Evolutionary conservation across 176 grass and related monocot species (phyloP).

Genomic region (Phoenix roebelenii): DNA sequence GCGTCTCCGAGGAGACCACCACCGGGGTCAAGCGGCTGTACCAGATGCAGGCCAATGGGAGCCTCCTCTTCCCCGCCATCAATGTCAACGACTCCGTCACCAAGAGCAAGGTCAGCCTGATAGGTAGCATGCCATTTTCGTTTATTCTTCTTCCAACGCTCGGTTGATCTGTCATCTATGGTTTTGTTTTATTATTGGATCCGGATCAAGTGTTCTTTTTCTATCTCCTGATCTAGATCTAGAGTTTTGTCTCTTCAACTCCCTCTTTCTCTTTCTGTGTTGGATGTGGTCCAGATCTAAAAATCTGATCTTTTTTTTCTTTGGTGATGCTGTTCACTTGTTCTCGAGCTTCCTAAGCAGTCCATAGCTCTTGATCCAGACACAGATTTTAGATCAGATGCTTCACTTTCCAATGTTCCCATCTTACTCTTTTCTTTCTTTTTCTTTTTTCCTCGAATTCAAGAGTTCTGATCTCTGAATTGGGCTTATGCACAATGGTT

Average conservation of each 20-base stretch:
- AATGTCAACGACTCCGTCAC: constrained; percentile 96
- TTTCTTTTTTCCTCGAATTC: not conserved
- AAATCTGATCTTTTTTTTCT: no score
- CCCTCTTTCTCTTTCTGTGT: no score
- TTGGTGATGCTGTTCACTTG: no score
- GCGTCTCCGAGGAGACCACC: constrained; percentile 93
- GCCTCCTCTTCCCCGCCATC: constrained; percentile 82
- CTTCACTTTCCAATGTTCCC: no score
- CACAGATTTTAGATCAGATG: no score
- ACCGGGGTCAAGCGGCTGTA: constrained; percentile 83
- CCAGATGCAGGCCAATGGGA: constrained; percentile 73
- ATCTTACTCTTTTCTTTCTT: not conserved
- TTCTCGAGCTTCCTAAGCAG: no score
- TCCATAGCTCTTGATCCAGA: no score
- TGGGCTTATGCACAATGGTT: no score
- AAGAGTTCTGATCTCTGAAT: no score
- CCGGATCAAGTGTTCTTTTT: not conserved
- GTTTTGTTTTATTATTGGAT: constrained; percentile 9
- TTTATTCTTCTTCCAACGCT: no score
- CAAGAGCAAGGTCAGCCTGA: constrained; percentile 83
- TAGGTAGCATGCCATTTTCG: constrained; percentile 4
- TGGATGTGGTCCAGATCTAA: no score
- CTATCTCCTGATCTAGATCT: constrained; percentile 19
- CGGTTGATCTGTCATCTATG: no score
- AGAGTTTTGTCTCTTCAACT: not conserved